A percentile compares a stretch with the other conserved stretches of the same genome.
phyloP scores from a whole-genome alignment of 179 eudicot genomes.

The Heliamphora pulchella region DNA sequence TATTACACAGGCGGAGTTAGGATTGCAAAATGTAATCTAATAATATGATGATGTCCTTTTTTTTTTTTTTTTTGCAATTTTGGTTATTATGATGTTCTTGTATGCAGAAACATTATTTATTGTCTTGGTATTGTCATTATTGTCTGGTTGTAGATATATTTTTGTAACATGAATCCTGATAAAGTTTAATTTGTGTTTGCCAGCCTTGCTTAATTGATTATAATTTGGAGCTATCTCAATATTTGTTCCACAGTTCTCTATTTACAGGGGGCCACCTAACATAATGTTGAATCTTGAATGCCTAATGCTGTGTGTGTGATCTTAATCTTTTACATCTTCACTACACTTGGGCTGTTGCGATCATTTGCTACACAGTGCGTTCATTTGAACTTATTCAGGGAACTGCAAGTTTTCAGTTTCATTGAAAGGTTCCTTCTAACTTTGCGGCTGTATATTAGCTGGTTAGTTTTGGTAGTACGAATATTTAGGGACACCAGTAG shows the following conservation, averaged over 20 bases:
- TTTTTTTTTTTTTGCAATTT: too few species aligned
- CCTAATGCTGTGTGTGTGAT: not conserved
- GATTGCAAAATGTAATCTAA: not conserved
- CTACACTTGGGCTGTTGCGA: not conserved
- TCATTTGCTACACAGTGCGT: not conserved
- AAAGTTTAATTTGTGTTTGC: not conserved
- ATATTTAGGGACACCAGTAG: not conserved
- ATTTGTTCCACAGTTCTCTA: not conserved
- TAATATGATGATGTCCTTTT: not conserved
- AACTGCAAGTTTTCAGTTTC: not conserved
- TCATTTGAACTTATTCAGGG: not conserved
- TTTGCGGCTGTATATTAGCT: too few species aligned
- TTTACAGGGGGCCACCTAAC: not conserved
- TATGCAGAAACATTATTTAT: too few species aligned
- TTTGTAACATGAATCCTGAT: not conserved
- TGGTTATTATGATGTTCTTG: not conserved
- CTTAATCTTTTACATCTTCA: not conserved
- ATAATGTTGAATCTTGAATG: not conserved
- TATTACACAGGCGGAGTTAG: not conserved
- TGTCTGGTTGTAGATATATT: not conserved
- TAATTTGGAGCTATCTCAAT: not conserved
- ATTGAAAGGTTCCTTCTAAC: not conserved
- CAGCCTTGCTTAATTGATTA: conserved; percentile 1
- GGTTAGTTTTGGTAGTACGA: too few species aligned
- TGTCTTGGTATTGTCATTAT: not conserved